phyloP scores from a whole-genome alignment of 352 stramenopile genomes.

The Globisporangium rhizosaccharum region DNA sequence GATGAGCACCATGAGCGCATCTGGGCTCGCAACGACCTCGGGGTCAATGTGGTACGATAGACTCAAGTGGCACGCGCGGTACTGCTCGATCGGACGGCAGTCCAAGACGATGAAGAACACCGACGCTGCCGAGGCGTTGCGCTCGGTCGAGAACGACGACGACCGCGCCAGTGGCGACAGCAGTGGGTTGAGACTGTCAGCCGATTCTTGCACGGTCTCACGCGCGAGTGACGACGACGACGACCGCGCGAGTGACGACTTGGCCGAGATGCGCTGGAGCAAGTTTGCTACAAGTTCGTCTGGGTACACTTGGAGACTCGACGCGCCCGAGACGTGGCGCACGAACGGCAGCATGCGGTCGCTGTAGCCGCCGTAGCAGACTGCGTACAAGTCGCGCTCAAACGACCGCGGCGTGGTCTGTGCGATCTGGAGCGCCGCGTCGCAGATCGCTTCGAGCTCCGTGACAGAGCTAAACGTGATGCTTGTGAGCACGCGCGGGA shows the following conservation, averaged over 20 bases:
- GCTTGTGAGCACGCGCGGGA: constrained; percentile 76
- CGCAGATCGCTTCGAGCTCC: constrained; percentile 58
- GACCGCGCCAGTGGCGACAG: constrained; percentile 19
- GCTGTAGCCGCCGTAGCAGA: constrained; percentile 75
- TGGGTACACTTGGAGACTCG: constrained; percentile 80
- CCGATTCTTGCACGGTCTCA: background rate
- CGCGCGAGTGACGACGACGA: background rate
- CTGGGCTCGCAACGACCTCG: constrained; percentile 60
- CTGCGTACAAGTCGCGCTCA: constrained; percentile 72
- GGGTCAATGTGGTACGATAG: constrained; percentile 87
- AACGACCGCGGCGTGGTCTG: constrained; percentile 72
- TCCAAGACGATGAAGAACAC: constrained; percentile 83
- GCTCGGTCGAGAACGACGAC: constrained; percentile 33
- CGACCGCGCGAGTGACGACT: background rate
- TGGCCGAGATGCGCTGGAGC: constrained; percentile 38
- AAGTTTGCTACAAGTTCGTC: constrained; percentile 80
- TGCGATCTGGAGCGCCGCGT: constrained; percentile 42
- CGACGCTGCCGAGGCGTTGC: constrained; percentile 28
- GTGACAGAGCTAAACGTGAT: constrained; percentile 57
- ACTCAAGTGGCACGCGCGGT: constrained; percentile 72
- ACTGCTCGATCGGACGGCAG: constrained; percentile 70
- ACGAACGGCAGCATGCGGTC: constrained; percentile 65
- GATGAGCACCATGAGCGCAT: constrained; percentile 68
- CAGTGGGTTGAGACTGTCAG: constrained; percentile 29
- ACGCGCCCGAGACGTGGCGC: constrained; percentile 56